Base-by-base conservation (phyloP, 2,329 filamentous ascomycete species). In the Cercospora sp. region DNA sequence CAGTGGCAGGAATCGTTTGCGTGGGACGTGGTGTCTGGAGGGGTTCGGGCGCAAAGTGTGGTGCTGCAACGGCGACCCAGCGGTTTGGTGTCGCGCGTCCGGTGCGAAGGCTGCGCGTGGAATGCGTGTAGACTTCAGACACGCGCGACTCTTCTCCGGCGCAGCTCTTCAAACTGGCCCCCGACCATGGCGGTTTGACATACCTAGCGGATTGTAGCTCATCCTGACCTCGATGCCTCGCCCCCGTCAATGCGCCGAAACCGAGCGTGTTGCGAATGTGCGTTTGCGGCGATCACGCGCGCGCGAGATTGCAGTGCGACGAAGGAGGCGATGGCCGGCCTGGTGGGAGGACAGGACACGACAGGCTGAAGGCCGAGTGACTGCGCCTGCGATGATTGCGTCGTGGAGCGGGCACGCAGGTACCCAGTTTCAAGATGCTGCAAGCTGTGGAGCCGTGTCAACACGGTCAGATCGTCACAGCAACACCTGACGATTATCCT, bases 151-250 rank as follows among this genome's bases (percentile, higher is more conserved):
- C 23, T 33, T 60, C 10, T 30, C 55, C 18, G 36, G 59, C 62
- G 42, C 20, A 48, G 59, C 33, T 65, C 53, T 51, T 69, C 65
- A 66, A 67, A 68, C 69, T 31, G 20, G 36, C 60, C 45, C 63
- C 67, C 70, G 64, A 69, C 64, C 31, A 48, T 28, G 20, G 48
- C 42, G 28, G 65, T 13, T 58, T 40, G 57, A 73, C 71, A 51
- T 63, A 73, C 71, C 71, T 67, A 72, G 68, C 59, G 72, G 72
- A 42, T 73, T 73, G 69, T 72, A 73, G 65, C 69, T 71, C 71
- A 73, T 73, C 60, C 48, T 69, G 65, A 61, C 59, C 58, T 55
- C 53, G 28, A 59, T 59, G 23, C 61, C 51, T 18, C 26, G 31
- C 26, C 16, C 40, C 61, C 23, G 40, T 58, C 23, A 55, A 55